Percentiles rank a stretch among this genome's conserved stretches.
phyloP scores from a whole-genome alignment of 2,329 filamentous ascomycete genomes.

The Dothideomycetes sp. region DNA sequence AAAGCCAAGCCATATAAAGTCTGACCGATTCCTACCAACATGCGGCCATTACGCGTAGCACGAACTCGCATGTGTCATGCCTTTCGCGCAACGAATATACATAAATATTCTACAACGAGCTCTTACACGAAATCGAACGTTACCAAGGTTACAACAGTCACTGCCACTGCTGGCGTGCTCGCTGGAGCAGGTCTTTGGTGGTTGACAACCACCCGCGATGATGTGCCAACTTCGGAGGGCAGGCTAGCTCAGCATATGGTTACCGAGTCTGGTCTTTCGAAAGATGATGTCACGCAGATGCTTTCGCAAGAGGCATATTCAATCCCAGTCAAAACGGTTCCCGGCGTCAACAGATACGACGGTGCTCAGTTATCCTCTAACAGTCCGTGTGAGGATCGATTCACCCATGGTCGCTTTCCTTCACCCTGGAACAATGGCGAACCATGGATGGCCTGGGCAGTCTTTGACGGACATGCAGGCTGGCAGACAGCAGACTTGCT shows the following conservation, averaged over 20 bases:
- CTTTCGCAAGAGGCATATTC: neutral
- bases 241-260: neutral
- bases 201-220: neutral
- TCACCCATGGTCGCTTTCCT: neutral
- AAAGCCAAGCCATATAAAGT: neutral
- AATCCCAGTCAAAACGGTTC: neutral
- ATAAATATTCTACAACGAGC: neutral
- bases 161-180: neutral
- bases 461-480: constrained; percentile 36
- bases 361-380: constrained; percentile 10
- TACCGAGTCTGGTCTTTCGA: neutral
- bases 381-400: constrained; percentile 10
- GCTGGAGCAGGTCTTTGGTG: neutral
- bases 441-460: constrained; percentile 28
- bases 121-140: neutral
- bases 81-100: neutral
- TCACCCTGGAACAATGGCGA: neutral
- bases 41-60: neutral
- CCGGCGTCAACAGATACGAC: constrained; percentile 1
- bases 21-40: neutral
- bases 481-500: constrained; percentile 23
- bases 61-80: neutral
- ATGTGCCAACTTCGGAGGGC: neutral
- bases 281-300: neutral
- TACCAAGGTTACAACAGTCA: neutral